These are phyloP conservation scores for Sarcomyxa edulis DNA, from an alignment of 768 basidiomycete genomes.

Conservation along the genomic window DNA sequence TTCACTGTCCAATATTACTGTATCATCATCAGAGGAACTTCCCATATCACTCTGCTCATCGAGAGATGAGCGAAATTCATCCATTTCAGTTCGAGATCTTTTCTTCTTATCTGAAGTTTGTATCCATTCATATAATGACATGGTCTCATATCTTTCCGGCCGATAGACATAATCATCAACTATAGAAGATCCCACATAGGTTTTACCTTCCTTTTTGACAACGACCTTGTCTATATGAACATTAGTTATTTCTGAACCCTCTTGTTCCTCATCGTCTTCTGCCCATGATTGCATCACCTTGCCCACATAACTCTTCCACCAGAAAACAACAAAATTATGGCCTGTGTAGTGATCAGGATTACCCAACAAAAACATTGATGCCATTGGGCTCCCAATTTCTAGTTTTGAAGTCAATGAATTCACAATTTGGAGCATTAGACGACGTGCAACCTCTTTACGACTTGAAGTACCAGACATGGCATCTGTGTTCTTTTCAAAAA, in stretches of 20 bases:
- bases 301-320: slow-evolving; percentile 10
- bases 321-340: slow-evolving; percentile 18
- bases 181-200: too few relatives aligned
- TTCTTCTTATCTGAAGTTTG: slow-evolving; percentile 2
- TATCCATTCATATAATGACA: slow-evolving; percentile 23
- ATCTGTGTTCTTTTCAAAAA: slow-evolving; percentile 18
- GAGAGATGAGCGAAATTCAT: background rate
- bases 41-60: too few relatives aligned
- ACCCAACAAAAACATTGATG: slow-evolving; percentile 16
- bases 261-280: slow-evolving; percentile 5
- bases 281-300: slow-evolving; percentile 11
- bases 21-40: too few relatives aligned
- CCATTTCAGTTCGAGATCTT: slow-evolving; percentile 7
- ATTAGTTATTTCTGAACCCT: too few relatives aligned
- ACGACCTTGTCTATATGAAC: slow-evolving; percentile 15
- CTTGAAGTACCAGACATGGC: slow-evolving; percentile 8
- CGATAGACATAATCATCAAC: slow-evolving; percentile 22
- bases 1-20: too few relatives aligned
- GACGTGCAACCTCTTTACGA: slow-evolving; percentile 11
- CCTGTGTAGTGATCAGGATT: slow-evolving; percentile 27
- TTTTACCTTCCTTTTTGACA: slow-evolving; percentile 15
- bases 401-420: slow-evolving; percentile 21
- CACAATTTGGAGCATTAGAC: slow-evolving; percentile 19
- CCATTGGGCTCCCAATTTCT: slow-evolving; percentile 25
- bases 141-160: slow-evolving; percentile 12